These are phyloP conservation scores for Penicillium bialowiezense DNA, from an alignment of 495 filamentous ascomycete genomes.

Conservation along the genomic window DNA sequence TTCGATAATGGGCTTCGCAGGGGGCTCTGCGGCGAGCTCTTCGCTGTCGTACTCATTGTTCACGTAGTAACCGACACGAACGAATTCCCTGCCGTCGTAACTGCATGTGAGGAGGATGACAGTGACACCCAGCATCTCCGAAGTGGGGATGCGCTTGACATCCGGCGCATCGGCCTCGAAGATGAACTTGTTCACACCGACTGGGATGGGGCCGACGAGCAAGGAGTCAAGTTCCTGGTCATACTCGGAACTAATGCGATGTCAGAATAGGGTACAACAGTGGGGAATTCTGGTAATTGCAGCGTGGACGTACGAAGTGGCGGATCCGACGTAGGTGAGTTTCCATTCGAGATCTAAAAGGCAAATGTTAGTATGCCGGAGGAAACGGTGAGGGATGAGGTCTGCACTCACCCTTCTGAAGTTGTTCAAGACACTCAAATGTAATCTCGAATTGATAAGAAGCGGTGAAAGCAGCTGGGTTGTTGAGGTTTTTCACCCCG, in stretches of 20 bases:
- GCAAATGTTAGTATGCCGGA: slow-evolving; percentile 4
- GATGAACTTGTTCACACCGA: slow-evolving; percentile 97
- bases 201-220: slow-evolving; percentile 92
- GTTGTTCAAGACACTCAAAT: slow-evolving; percentile 90
- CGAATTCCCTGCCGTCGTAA: slow-evolving; percentile 95
- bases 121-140: slow-evolving; percentile 94
- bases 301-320: slow-evolving; percentile 71
- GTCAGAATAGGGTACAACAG: slow-evolving; percentile 16
- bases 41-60: slow-evolving; percentile 98
- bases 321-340: slow-evolving; percentile 96
- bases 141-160: slow-evolving; percentile 81
- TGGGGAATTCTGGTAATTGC: slow-evolving; percentile 1
- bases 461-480: slow-evolving; percentile 85
- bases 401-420: slow-evolving; percentile 74
- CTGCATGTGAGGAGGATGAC: slow-evolving; percentile 95
- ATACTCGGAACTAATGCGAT: slow-evolving; percentile 70
- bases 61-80: slow-evolving; percentile 97
- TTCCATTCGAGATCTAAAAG: slow-evolving; percentile 94
- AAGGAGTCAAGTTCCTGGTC: slow-evolving; percentile 97
- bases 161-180: slow-evolving; percentile 94
- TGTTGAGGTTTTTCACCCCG: slow-evolving; percentile 92
- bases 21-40: slow-evolving; percentile 81
- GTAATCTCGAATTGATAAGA: slow-evolving; percentile 97
- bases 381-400: neutral
- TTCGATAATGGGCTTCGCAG: slow-evolving; percentile 86